Base-by-base conservation (phyloP, 2,329 filamentous ascomycete genomes). In the Coniochaeta sp. region DNA sequence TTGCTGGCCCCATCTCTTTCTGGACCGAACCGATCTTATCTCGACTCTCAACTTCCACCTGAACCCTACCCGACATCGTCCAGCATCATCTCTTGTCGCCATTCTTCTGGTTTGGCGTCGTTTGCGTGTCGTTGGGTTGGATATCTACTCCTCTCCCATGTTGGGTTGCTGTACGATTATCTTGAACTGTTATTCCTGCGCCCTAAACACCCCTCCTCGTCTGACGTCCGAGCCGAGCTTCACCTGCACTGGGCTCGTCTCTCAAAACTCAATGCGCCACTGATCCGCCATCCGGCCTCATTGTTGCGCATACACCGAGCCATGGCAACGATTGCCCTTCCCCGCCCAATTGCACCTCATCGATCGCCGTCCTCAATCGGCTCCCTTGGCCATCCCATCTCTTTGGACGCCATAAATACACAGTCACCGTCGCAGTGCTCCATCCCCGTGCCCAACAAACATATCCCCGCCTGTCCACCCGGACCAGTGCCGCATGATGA, bases 391-490 rank as follows among this genome's bases (percentile, higher is more conserved):
- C 53, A 65, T 28, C 57, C 66, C 31, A 57, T 68, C 49, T 63
- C 67, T 35, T 59, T 66, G 51, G 69, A 74, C 14, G 65, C 66
- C 32, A 65, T 69, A 55, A 64, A 65, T 46, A 54, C 60, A 45
- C 67, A 67, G 53, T 46, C 59, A 49, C 55, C 65, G 20, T 26
- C 38, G n/a, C 61, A 61, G 48, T 63, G 63, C 40, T 61, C 63
- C 26, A 51, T 55, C 1, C 63, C 87, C 6, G 76, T 94, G 22
- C 89, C 91, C 9, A 96, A 95, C 71, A 95, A 94, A 69, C 90
- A 96, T 69, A 76, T 96, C 22, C 91, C 91, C n/a, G 74, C 86
- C 60, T 96, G 90, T 69, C 87, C 90, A n/a, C 82, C 91, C 1
- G 91, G 91, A 1, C 86, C 89, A 56, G 81, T 73, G 57, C 75